phyloP scores from a whole-genome alignment of 768 basidiomycete genomes.

The Suillus clintonianus region DNA sequence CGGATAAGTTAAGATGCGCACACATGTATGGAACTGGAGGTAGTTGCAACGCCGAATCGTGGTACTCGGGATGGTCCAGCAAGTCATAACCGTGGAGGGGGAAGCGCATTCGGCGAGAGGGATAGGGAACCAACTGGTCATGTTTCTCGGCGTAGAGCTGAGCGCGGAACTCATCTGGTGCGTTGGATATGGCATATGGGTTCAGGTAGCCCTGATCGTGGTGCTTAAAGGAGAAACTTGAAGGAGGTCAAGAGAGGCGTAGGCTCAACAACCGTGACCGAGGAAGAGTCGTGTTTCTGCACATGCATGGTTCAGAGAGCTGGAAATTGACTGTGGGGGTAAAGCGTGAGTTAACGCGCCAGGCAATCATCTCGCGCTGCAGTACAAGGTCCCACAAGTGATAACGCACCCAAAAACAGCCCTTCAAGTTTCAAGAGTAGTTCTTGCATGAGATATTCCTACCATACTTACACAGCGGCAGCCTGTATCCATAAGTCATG shows the following conservation, averaged over 20 bases:
- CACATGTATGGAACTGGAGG: conserved; percentile 52
- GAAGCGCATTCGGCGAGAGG: conserved; percentile 1
- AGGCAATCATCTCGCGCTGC: too few species aligned
- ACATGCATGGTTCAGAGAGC: too few species aligned
- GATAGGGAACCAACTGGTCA: conserved; percentile 26
- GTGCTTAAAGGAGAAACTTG: not conserved
- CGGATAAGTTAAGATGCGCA: not conserved
- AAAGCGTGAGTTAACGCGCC: too few species aligned
- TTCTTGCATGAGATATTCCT: too few species aligned
- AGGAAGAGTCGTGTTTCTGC: too few species aligned
- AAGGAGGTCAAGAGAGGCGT: not conserved
- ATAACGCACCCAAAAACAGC: too few species aligned
- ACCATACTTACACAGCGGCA: too few species aligned
- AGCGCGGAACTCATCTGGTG: conserved; percentile 5
- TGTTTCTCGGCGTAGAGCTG: conserved; percentile 24
- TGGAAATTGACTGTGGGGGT: too few species aligned
- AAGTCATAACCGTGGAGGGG: conserved; percentile 27
- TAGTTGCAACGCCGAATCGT: conserved; percentile 48
- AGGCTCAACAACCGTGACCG: not conserved
- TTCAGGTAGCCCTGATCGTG: not conserved
- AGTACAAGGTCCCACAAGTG: too few species aligned
- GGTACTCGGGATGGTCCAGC: conserved; percentile 48
- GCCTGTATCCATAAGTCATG: too few species aligned
- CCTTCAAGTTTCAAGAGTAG: too few species aligned
- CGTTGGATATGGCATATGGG: not conserved